Evolutionary conservation across 148 eudicot species (phyloP).

Genomic region (Dysphania ambrosioides): DNA sequence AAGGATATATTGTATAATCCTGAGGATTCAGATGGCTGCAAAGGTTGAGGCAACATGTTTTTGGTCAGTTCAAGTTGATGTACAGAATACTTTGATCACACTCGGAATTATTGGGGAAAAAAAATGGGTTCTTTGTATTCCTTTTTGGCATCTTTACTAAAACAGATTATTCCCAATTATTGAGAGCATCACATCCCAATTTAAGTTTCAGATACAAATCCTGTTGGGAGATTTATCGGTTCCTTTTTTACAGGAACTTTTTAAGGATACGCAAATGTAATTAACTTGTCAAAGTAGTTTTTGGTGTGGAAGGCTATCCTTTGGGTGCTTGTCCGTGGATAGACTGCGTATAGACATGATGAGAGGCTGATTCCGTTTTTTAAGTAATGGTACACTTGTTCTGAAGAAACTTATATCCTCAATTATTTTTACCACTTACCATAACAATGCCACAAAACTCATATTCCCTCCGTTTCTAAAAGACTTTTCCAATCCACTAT

Average conservation of each 20-base stretch:
- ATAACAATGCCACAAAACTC: no score
- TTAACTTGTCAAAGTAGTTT: no score
- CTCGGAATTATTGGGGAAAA: conserved; percentile 19
- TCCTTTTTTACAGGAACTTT: not conserved
- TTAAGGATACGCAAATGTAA: not conserved
- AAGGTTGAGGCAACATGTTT: conserved; percentile 10
- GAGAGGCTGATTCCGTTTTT: not conserved
- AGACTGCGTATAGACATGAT: not conserved
- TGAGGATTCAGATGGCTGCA: conserved; percentile 11
- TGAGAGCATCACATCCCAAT: not conserved
- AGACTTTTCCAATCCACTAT: no score
- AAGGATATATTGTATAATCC: conserved; percentile 12
- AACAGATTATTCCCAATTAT: not conserved
- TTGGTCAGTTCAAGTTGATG: conserved; percentile 21
- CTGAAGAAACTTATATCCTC: not conserved
- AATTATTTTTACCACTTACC: not conserved
- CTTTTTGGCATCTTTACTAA: not conserved
- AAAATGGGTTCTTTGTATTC: conserved; percentile 4
- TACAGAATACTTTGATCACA: conserved; percentile 28
- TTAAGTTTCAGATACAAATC: not conserved
- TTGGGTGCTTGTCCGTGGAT: not conserved
- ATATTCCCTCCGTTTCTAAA: no score
- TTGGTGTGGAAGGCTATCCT: no score
- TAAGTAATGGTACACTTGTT: no score
- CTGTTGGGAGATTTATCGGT: not conserved